Base-by-base conservation (phyloP, 2,329 filamentous ascomycete genomes). In the Cryphonectria radicalis region DNA sequence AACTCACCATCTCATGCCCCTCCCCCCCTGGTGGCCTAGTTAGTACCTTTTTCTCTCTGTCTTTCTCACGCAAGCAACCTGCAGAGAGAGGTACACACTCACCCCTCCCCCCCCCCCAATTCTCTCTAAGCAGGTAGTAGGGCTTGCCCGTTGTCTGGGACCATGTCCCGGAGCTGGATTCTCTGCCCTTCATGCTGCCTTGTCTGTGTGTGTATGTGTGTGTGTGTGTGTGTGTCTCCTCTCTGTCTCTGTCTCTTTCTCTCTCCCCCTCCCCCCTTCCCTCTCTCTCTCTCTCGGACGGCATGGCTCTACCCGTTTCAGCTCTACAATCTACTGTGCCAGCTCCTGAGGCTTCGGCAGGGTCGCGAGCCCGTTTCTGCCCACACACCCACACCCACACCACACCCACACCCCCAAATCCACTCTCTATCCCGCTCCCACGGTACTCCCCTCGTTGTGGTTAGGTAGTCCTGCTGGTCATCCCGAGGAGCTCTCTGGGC, bases 221-320 rank as follows among this genome's bases (percentile, higher is more conserved):
- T 13, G 42, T 13, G 42, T 13, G 42, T 13, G 42, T 17, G 14
- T 17, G 37, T 40, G 37, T 40, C 37, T 43, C 42, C 42, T 43
- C 42, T 46, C 19, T 43, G 6, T 43, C 42, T 43, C 14, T 46
- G 22, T 46, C 19, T 22, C 19, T 50, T 5, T 50, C 46, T 50
- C 46, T 43, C 13, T 40, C 10, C 11, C 11, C 8, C 10, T 2
- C 37, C 37, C 37, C 8, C 8, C 46, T 50, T 7, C 8, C 8
- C 46, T 50, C 46, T 50, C 46, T 28, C 28, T 28, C 37, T 40
- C 37, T 40, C 57, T 35, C 57, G 19, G 79, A 77, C 78, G 78
- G 81, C 81, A 82, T 82, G 80, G 81, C 79, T 80, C 78, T 78
- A 77, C 77, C 79, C 78, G 83, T 85, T 84, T 84, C 83, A 84